Base-by-base conservation (phyloP, 805 yeast species). In the Lachancea waltii region DNA sequence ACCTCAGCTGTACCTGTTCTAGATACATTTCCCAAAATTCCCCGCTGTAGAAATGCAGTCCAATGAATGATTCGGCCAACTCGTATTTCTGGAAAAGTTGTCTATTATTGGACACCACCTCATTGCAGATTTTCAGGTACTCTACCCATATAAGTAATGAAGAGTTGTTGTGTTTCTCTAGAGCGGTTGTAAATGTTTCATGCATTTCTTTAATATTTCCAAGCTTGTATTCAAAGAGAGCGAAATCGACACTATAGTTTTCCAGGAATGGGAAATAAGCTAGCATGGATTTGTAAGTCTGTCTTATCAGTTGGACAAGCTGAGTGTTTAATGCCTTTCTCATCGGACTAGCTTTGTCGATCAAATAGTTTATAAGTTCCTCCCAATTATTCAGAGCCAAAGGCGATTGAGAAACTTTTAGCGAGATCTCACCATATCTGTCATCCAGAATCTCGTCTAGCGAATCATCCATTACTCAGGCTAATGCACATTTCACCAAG, bases 21-120 rank as follows among this genome's bases (percentile, higher is more conserved):
- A 61, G 36, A 33, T 61, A 61, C 30, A 61, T 20, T 20, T 50
- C 52, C 65, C 65, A 61, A 45, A 60, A 61, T 27, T 56, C 62
- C 11, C 62, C 61, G 37, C 58, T 49, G 37, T 46, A 49, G 31
- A 48, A 61, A 48, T 61, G 65, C 40, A 56, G 40, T 2, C 64
- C 64, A 35, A 61, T 52, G 37, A 41, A 47, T 4, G 36, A 18
- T 32, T 59, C 65, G 2, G 65, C 65, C 8, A 19, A 33, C 36
- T 56, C 56, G 35, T 60, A 60, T 30, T 51, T 53, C 27, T 49
- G 45, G 27, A 60, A 47, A 13, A 61, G 35, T 27, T 45, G 48
- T 32, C 48, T 57, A 14, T 46, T 40, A 23, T 51, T 42, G 3
- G 40, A 29, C 6, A 53, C 36, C 7, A 52, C 40, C 18, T 58